Percentiles rank a stretch among this genome's conserved stretches.
phyloP scores from a whole-genome alignment of 176 grass and related monocot genomes.

The Cenchrus purpureus region DNA sequence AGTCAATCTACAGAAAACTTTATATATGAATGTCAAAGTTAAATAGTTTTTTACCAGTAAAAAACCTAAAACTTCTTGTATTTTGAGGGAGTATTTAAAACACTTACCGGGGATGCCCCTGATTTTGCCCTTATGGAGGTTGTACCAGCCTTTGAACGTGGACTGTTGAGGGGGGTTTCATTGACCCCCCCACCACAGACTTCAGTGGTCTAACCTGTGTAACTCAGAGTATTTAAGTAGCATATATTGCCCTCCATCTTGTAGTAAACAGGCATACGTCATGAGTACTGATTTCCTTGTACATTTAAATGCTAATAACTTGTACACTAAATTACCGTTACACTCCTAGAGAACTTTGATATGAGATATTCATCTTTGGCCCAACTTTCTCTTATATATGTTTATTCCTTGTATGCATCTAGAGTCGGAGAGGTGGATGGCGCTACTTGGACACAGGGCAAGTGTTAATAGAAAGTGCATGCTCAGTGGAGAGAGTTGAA shows the following conservation, averaged over 20 bases:
- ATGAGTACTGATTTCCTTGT: constrained; percentile 12
- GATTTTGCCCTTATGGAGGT: no score
- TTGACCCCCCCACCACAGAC: background rate
- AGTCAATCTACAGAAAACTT: background rate
- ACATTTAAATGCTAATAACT: constrained; percentile 33
- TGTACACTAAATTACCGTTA: background rate
- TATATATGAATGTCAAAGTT: background rate
- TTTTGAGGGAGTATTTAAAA: background rate
- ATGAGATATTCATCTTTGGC: constrained; percentile 38
- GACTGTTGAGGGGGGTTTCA: background rate
- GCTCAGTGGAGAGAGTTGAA: constrained; percentile 95
- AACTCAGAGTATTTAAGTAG: background rate
- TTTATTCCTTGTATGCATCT: constrained; percentile 51
- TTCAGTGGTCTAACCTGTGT: background rate
- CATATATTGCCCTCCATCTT: background rate
- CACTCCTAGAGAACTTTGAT: constrained; percentile 28
- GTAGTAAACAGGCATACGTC: constrained; percentile 10
- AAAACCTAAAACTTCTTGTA: background rate
- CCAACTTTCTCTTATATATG: constrained; percentile 39
- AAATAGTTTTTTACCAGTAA: background rate
- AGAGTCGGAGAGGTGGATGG: constrained; percentile 96
- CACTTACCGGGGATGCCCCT: no score
- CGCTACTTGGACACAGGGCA: constrained; percentile 97
- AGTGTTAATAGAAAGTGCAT: constrained; percentile 97
- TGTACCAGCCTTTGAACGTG: no score